Conservation (phyloP, 176 grass and related monocot species). For the Echinochloa phyllopogon region DNA sequence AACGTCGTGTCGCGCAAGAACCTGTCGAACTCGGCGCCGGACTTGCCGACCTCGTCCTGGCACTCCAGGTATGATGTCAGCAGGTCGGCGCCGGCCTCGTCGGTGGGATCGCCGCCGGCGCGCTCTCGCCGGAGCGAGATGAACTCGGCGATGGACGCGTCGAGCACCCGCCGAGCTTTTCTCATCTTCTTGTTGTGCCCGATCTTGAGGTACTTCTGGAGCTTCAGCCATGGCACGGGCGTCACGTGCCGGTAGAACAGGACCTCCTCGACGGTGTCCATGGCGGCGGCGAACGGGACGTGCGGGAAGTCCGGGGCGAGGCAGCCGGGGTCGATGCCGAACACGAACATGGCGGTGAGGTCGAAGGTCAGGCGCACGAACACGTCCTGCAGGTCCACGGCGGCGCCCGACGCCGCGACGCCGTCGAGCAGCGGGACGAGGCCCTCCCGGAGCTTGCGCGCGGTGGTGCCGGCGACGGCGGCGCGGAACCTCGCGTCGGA, state of each 20-base stretch:
- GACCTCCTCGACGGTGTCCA: slow-evolving; percentile 67
- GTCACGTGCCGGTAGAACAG: slow-evolving; percentile 61
- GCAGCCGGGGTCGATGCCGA: slow-evolving; percentile 72
- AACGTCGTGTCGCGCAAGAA: slow-evolving; percentile 82
- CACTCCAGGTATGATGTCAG: slow-evolving; percentile 62
- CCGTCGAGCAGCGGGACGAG: slow-evolving; percentile 61
- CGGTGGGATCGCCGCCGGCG: background rate
- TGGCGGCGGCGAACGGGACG: slow-evolving; percentile 65
- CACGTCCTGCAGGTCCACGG: slow-evolving; percentile 72
- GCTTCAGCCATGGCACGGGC: slow-evolving; percentile 47
- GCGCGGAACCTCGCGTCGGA: slow-evolving; percentile 55
- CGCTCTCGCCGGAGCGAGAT: slow-evolving; percentile 49
- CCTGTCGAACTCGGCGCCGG: slow-evolving; percentile 46
- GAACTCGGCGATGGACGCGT: slow-evolving; percentile 57
- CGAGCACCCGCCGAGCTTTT: slow-evolving; percentile 49
- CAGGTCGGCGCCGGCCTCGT: slow-evolving; percentile 36
- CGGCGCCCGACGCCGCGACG: slow-evolving; percentile 32
- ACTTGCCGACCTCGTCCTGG: slow-evolving; percentile 55
- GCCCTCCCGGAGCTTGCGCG: slow-evolving; percentile 53
- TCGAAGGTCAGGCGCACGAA: slow-evolving; percentile 83
- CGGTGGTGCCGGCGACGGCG: slow-evolving; percentile 37
- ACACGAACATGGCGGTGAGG: slow-evolving; percentile 65
- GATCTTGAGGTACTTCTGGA: slow-evolving; percentile 45
- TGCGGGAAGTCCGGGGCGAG: slow-evolving; percentile 61
- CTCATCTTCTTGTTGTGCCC: slow-evolving; percentile 56